Base-by-base conservation (phyloP, 345 rosid species). In the Laguncularia racemosa region DNA sequence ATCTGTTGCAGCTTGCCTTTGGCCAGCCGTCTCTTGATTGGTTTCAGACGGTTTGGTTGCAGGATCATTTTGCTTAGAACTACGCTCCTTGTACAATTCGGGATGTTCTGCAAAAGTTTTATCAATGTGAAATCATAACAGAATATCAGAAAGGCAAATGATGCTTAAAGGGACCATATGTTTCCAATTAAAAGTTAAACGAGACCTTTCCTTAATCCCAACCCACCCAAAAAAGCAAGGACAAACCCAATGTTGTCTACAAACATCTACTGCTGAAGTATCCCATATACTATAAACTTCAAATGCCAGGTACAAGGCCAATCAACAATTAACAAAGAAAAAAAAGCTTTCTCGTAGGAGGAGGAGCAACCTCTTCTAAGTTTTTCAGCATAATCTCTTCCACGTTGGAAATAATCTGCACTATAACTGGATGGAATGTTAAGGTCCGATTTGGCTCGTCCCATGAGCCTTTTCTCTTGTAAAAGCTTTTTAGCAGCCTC, bases 401-500 rank as follows among this genome's bases (percentile, higher is more conserved):
- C 96, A 1, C 92, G 92, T 45, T 91, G 96, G 80, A 91, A 89
- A 66, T 84, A 92, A 70, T 92, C 99, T 9, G 97, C 99, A 72
- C 99, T 92, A 44, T 83, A 92, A 80, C 97, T 92, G 58, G 99
- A 70, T 2, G 97, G 99, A 53, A 89, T 87, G 69, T 65, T 89
- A 65, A 77, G 63, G 46, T 89, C 96, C 2, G 95, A 81, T 66
- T 84, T 89, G 6, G 85, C 56, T 26, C 83, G 68, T 43, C 89
- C 90, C 86, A 70, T 78, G 46, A 89, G 82, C 75, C 97, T 79
- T 69, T 81, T 93, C 73, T 93, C 99, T 57, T 89, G 95, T 52
- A 93, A 62, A 75, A 89, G 96, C 95, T 89, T 93, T 63, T 93
- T 93, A 20, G 99, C 97, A 54, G 99, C 99, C 75, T 89, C 99